A percentile compares a stretch with the other conserved stretches of the same genome.
Evolutionary conservation across 805 yeast genomes (phyloP).

Genomic region (Metschnikowia drakensbergensis): DNA sequence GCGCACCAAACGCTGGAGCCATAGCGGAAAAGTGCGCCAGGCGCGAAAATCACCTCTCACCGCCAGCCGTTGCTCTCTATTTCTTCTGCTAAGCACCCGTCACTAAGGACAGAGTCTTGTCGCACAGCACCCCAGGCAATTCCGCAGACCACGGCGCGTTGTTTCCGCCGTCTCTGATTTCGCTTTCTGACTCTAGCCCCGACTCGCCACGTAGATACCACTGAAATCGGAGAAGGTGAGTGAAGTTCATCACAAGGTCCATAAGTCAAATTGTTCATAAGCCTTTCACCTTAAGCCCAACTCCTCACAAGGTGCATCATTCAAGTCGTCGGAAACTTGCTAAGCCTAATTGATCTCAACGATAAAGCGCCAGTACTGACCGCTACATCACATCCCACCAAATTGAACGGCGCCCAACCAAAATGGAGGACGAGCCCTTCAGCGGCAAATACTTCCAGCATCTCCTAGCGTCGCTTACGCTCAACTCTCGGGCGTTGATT

Average conservation of each 20-base stretch:
- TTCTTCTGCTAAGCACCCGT: conserved; percentile 2
- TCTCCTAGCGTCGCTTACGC: conserved; percentile 32
- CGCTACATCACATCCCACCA: too few species aligned
- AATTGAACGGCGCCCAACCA: too few species aligned
- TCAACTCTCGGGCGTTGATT: conserved; percentile 36
- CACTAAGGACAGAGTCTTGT: conserved; percentile 1
- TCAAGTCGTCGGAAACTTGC: too few species aligned
- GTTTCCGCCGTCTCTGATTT: background rate
- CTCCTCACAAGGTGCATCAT: too few species aligned
- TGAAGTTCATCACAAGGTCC: too few species aligned
- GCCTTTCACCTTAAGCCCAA: too few species aligned
- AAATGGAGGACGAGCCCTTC: conserved; percentile 22
- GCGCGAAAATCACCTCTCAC: background rate
- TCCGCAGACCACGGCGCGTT: background rate
- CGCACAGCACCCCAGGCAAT: background rate
- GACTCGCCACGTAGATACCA: background rate
- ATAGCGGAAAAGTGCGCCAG: background rate
- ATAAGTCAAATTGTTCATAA: too few species aligned
- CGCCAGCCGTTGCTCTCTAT: background rate
- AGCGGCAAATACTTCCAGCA: conserved; percentile 28
- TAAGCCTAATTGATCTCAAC: too few species aligned
- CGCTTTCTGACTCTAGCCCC: background rate
- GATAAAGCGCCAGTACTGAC: too few species aligned
- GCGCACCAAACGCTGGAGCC: background rate
- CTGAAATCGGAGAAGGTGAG: conserved; percentile 10